Evolutionary conservation across 208 protist genomes (phyloP).

Genomic region (Wallacemonas sp.): DNA sequence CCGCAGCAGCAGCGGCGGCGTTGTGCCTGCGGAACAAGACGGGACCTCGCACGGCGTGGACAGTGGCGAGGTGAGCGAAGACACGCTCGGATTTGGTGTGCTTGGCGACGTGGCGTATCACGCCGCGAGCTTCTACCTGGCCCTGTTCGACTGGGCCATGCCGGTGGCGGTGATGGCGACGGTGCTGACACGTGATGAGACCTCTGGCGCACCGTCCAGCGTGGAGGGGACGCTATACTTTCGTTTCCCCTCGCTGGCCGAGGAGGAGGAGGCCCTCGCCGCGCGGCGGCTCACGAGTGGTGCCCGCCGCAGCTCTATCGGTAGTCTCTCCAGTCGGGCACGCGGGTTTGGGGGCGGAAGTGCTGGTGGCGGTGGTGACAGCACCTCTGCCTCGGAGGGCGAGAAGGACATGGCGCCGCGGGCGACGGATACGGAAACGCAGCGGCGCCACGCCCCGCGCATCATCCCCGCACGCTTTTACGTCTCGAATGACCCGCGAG

Average conservation of each 20-base stretch:
- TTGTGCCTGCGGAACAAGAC: too few species aligned
- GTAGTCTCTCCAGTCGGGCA: neutral
- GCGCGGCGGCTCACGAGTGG: neutral
- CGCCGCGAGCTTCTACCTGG: conserved; percentile 19
- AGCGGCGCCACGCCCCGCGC: neutral
- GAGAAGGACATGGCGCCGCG: neutral
- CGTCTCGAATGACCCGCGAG: conserved; percentile 13
- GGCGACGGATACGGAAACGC: neutral
- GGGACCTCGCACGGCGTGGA: too few species aligned
- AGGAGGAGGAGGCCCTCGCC: neutral
- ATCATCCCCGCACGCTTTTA: conserved; percentile 21
- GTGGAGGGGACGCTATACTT: conserved; percentile 32
- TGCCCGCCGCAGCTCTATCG: neutral
- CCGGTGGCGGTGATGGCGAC: conserved; percentile 21
- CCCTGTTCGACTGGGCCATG: conserved; percentile 22
- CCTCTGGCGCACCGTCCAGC: conserved; percentile 4
- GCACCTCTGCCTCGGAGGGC: neutral
- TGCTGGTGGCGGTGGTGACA: neutral
- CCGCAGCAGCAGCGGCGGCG: too few species aligned
- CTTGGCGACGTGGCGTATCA: conserved; percentile 34
- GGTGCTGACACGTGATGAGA: conserved; percentile 13
- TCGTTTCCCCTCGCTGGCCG: neutral
- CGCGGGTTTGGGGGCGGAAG: too few species aligned
- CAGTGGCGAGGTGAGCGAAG: neutral
- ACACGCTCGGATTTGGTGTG: conserved; percentile 16